Evolutionary conservation across 495 filamentous ascomycete genomes (phyloP), one percentile per base, ranked within the genome.

Genomic region (Patellaria atrata): DNA sequence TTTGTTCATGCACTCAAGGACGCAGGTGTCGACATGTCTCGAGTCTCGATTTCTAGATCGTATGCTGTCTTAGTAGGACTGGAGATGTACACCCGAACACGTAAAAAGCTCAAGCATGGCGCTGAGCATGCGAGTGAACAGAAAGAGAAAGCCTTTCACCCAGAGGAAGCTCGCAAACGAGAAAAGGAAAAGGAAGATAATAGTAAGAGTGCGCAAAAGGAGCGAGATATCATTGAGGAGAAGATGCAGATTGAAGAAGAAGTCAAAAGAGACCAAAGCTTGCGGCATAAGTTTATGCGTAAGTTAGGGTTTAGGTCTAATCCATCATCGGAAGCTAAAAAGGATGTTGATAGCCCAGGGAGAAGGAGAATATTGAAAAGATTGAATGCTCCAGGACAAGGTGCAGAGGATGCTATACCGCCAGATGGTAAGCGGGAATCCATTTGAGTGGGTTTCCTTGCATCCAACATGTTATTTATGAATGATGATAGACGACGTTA

Each of bases 1-100:
- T 93, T 94, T 38, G 64, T 93, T 1, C 68, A 72, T 28, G 66
- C 67, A 2, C 62, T 94, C 1, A 71, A 73, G 35, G 70, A 78
- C 3, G 68, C 66, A 22, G 80, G 79, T 1, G 85, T 78, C 0
- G 84, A 94, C 47, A 77, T 91, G 71, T 70, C 68, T 0, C 68
- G 67, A 16, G 73, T 89, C 6, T 77, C 69, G 1, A 79, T 91
- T 19, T 80, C 74, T 19, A 77, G 81, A 43, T 77, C 74, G 3
- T 94, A 91, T 47, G 77, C 81, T 0, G 72, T 89, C 1, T 61
- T 92, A 0, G 68, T 83, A 1, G 86, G 86, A 0, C 68, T 94
- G 7, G 82, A 93, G 56, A 70, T 73, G 12, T 94, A 89, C 41
- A 57, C 73, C 23, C 60, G 63, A 18, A 63, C 71, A 1, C 71